Base-by-base conservation (phyloP, 306 rosid genomes). In the Lathyrus tuberosus region DNA sequence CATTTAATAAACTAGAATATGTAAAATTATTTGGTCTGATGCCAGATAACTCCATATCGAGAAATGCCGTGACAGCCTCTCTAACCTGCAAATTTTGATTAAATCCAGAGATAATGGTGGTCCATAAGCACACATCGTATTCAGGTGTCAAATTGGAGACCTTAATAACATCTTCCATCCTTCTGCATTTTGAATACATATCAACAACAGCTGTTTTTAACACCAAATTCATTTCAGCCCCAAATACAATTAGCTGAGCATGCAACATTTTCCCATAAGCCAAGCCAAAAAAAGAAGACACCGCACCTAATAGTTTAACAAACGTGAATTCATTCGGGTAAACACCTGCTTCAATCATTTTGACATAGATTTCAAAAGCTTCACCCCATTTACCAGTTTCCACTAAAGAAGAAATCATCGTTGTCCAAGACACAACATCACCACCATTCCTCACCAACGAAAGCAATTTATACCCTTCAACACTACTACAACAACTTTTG, bases 151-250 rank as follows among this genome's bases (percentile, higher is more conserved):
- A 85, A 68, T 86, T 82, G 49, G 79, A 80, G 24, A 85, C 88
- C 88, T 75, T 83, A 42, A 81, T 56, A 15, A 86, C 92, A 67
- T 73, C 79, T 63, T 79, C 82, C 82, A 85, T 75, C 73, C 6
- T 70, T 71, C 43, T 67, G 81, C 41, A 83, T 71, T 79, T 81
- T 1, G 87, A 76, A 65, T 89, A 86, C 92, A 89, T 83, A 62
- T 86, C 85, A 56, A 85, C 88, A 53, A 86, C 74, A 14, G 88
- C 81, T 0, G 96, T 86, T 76, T 89, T 89, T 83, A 86, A 68
- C 20, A 83, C 66, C 79, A 89, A 73, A 43, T 84, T 89, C 82
- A 86, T 61, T 77, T 76, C 74, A 61, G 80, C 71, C 68, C 88
- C 85, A 53, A 79, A 63, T 31, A 70, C 71, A 63, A 83, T 72